phyloP scores from a whole-genome alignment of 192 early-diverging fungal genomes.

The Mycoemilia scoparia region DNA sequence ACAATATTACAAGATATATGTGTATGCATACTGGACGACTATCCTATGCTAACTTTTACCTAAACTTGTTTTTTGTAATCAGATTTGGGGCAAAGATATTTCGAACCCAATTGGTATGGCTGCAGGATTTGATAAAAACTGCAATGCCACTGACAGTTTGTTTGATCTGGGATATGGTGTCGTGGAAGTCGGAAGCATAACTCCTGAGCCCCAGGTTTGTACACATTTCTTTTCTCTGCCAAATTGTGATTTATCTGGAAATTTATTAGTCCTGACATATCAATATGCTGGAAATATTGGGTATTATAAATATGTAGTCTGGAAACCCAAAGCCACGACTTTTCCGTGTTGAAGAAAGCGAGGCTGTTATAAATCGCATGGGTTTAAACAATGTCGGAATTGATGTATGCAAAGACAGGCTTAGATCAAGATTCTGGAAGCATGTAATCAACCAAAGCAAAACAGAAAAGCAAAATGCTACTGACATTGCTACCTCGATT shows the following conservation, averaged over 20 bases:
- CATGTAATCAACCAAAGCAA: constrained; percentile 32
- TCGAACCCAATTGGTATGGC: constrained; percentile 72
- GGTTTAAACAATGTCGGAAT: constrained; percentile 78
- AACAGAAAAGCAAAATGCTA: constrained; percentile 24
- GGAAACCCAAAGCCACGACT: constrained; percentile 75
- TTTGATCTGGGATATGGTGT: constrained; percentile 71
- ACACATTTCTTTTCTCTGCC: too few relatives aligned
- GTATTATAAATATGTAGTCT: too few relatives aligned
- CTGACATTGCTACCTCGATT: constrained; percentile 10
- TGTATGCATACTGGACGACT: neutral
- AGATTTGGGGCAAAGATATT: constrained; percentile 53
- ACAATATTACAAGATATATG: too few relatives aligned
- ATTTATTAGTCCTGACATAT: neutral
- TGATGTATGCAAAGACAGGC: constrained; percentile 34
- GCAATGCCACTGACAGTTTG: constrained; percentile 65
- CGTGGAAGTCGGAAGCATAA: constrained; percentile 83
- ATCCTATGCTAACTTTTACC: neutral
- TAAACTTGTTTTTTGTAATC: too few relatives aligned
- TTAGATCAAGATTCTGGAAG: constrained; percentile 56
- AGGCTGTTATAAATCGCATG: constrained; percentile 74
- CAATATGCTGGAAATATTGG: constrained; percentile 2
- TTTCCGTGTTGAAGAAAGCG: constrained; percentile 57
- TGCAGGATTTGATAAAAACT: constrained; percentile 86
- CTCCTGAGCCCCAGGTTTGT: constrained; percentile 68
- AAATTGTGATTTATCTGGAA: neutral